These are phyloP conservation scores for Cladosporium sp. DNA, from an alignment of 2,329 filamentous ascomycete genomes.

Conservation along the genomic window DNA sequence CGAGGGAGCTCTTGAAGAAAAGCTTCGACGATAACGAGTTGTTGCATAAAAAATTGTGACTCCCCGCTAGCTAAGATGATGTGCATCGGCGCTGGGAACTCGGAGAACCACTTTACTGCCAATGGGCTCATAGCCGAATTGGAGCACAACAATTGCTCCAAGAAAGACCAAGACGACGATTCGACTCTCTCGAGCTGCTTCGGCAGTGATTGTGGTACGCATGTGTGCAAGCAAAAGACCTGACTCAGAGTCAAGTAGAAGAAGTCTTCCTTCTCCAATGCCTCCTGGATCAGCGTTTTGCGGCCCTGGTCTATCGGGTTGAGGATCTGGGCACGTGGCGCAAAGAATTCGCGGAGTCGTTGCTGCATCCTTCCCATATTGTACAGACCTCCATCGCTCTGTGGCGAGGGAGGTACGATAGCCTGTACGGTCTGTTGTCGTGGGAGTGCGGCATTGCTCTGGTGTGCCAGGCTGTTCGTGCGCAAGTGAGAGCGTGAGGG, in stretches of 20 bases:
- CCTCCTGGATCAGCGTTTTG: slow-evolving; percentile 53
- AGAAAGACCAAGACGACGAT: slow-evolving; percentile 28
- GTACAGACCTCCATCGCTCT: not conserved
- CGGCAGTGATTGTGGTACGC: slow-evolving; percentile 35
- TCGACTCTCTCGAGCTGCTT: slow-evolving; percentile 34
- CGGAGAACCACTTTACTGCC: slow-evolving; percentile 43
- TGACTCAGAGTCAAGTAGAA: slow-evolving; percentile 66
- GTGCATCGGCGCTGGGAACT: slow-evolving; percentile 50
- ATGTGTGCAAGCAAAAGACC: slow-evolving; percentile 56
- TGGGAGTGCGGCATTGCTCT: not conserved
- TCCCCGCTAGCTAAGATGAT: slow-evolving; percentile 32
- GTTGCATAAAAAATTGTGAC: not conserved
- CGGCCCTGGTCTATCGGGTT: slow-evolving; percentile 34
- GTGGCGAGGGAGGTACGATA: not conserved
- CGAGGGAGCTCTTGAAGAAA: slow-evolving; percentile 24
- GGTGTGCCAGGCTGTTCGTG: not conserved
- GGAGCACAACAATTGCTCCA: slow-evolving; percentile 43
- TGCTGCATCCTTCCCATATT: not conserved
- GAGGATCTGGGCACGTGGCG: not conserved
- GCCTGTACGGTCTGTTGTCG: not conserved
- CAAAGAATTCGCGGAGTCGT: not conserved
- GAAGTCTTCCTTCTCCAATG: slow-evolving; percentile 53
- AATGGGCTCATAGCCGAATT: slow-evolving; percentile 40
- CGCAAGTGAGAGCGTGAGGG: not conserved
- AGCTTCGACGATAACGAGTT: slow-evolving; percentile 12